A percentile compares a stretch with the other conserved stretches of the same genome.
These are phyloP conservation scores for Lodderomyces elongisporus DNA, from an alignment of 1,139 yeast species.

Conservation along the genomic window DNA sequence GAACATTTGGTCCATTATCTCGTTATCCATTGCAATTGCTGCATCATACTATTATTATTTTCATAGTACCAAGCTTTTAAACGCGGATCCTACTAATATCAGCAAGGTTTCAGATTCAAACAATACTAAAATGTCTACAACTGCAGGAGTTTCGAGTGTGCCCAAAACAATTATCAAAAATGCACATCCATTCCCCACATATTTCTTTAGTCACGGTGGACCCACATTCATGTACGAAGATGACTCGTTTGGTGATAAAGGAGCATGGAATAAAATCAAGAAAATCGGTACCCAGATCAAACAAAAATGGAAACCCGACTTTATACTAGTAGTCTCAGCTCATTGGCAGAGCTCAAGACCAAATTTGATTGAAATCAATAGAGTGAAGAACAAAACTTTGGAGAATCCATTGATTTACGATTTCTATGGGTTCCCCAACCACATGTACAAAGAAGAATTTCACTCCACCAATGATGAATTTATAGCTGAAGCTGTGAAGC, in stretches of 20 bases:
- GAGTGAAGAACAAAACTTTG: slow-evolving; percentile 2
- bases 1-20: not conserved
- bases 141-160: too few species aligned
- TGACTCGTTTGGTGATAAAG: slow-evolving; percentile 42
- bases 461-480: slow-evolving; percentile 40
- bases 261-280: slow-evolving; percentile 54
- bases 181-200: slow-evolving; percentile 45
- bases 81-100: not conserved
- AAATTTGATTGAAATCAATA: slow-evolving; percentile 41
- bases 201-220: slow-evolving; percentile 73
- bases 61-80: not conserved
- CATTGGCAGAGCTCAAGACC: slow-evolving; percentile 61
- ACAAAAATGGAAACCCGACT: slow-evolving; percentile 52
- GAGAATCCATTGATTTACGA: slow-evolving; percentile 54
- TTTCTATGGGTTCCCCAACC: slow-evolving; percentile 64
- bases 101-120: too few species aligned
- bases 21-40: not conserved
- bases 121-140: too few species aligned
- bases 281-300: slow-evolving; percentile 49
- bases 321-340: slow-evolving; percentile 62
- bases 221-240: slow-evolving; percentile 61
- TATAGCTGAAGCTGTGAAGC: slow-evolving; percentile 42
- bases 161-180: slow-evolving; percentile 15
- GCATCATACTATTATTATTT: not conserved
- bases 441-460: slow-evolving; percentile 60